A percentile compares a stretch with the other conserved stretches of the same genome.
phyloP scores from a whole-genome alignment of 495 filamentous ascomycete species.

The Aspergillus conjunctus region DNA sequence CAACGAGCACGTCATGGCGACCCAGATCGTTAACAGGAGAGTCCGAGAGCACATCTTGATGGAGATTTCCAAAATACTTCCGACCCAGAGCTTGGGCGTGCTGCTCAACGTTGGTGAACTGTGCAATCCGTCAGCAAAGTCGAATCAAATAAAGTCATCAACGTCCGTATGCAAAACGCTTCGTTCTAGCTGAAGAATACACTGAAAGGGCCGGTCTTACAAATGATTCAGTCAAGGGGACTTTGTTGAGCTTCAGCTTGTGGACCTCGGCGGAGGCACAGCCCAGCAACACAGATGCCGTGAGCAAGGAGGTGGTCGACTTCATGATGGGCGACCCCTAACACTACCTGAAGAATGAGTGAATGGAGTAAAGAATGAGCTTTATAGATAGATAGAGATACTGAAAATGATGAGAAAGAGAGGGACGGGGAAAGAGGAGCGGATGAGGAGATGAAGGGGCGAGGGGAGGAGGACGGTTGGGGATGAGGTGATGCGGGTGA shows the following conservation, averaged over 20 bases:
- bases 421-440: slow-evolving; percentile 17
- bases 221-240: slow-evolving; percentile 88
- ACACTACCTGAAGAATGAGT: slow-evolving; percentile 17
- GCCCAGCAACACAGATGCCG: slow-evolving; percentile 80
- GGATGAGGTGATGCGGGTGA: slow-evolving; percentile 26
- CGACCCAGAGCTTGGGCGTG: slow-evolving; percentile 78
- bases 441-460: slow-evolving; percentile 19
- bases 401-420: slow-evolving; percentile 28
- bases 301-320: slow-evolving; percentile 68
- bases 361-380: slow-evolving; percentile 16
- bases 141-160: not conserved
- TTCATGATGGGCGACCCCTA: slow-evolving; percentile 66
- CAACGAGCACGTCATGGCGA: slow-evolving; percentile 83
- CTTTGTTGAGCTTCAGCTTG: slow-evolving; percentile 96
- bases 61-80: slow-evolving; percentile 81
- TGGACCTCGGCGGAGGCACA: slow-evolving; percentile 81
- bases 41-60: slow-evolving; percentile 76
- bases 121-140: slow-evolving; percentile 24
- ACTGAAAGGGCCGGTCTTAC: slow-evolving; percentile 53
- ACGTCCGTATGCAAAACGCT: not conserved
- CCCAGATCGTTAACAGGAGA: slow-evolving; percentile 64
- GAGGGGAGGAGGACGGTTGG: slow-evolving; percentile 13
- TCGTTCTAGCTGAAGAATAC: not conserved
- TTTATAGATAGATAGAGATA: slow-evolving; percentile 16
- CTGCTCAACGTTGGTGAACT: slow-evolving; percentile 76